A percentile compares a stretch with the other conserved stretches of the same genome.
Evolutionary conservation across 2,329 filamentous ascomycete species (phyloP).

Genomic region (Aspergillus pseudonomiae): DNA sequence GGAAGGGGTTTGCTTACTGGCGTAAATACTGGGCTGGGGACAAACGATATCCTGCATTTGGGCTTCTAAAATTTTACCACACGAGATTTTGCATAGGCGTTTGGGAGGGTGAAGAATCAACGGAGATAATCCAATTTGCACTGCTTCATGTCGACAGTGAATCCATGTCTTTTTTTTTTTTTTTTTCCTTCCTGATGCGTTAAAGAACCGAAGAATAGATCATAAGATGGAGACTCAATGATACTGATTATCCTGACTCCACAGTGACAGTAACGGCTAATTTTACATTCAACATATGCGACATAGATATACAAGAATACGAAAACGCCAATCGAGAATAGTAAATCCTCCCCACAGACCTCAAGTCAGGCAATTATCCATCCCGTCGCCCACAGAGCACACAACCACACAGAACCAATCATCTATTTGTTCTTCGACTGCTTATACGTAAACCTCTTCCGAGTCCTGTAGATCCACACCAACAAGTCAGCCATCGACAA

Average conservation of each 20-base stretch:
- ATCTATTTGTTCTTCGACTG: conserved; percentile 69
- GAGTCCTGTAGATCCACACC: conserved; percentile 53
- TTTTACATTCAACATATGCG: conserved; percentile 12
- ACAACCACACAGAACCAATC: background rate
- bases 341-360: background rate
- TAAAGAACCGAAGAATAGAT: conserved; percentile 1
- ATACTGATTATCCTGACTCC: conserved; percentile 11
- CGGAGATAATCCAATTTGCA: background rate
- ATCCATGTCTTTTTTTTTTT: background rate
- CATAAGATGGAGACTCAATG: conserved; percentile 7
- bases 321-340: conserved; percentile 9
- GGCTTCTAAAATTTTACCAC: conserved; percentile 13
- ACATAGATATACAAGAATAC: conserved; percentile 17
- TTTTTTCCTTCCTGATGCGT: background rate
- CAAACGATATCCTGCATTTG: conserved; percentile 22
- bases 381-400: background rate
- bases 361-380: too few relatives aligned
- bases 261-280: conserved; percentile 3
- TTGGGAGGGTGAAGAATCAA: conserved; percentile 8
- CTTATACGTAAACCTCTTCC: conserved; percentile 70
- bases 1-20: conserved; percentile 10
- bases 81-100: conserved; percentile 13
- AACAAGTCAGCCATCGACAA: background rate
- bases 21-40: conserved; percentile 17
- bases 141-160: background rate